These are phyloP conservation scores for Alternaria triticimaculans DNA, from an alignment of 2,329 filamentous ascomycete genomes.

Conservation along the genomic window DNA sequence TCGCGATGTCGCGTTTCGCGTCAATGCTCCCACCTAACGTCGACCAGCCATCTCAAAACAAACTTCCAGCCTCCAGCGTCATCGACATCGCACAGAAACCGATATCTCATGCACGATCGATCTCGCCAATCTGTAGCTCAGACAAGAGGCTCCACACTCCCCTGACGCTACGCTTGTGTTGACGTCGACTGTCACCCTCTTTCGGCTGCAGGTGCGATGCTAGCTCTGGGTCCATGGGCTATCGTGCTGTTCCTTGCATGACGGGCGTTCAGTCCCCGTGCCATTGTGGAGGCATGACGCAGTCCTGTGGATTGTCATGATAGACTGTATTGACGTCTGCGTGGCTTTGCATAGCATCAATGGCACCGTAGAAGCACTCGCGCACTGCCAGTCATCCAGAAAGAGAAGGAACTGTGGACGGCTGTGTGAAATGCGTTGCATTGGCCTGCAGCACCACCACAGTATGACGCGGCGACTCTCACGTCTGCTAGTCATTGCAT, in stretches of 20 bases:
- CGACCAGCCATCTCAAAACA: constrained; percentile 20
- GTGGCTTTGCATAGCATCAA: not conserved
- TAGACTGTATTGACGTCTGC: not conserved
- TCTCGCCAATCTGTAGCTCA: constrained; percentile 29
- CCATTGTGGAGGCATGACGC: constrained; percentile 4
- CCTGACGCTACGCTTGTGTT: constrained; percentile 34
- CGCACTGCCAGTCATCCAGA: not conserved
- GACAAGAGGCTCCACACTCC: constrained; percentile 19
- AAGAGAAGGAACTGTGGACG: not conserved
- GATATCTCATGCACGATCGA: constrained; percentile 26
- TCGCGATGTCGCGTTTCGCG: constrained; percentile 28
- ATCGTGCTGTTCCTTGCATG: not conserved
- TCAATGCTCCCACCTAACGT: constrained; percentile 20
- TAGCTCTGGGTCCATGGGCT: not conserved
- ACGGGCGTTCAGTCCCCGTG: not conserved
- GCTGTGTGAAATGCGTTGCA: too few relatives aligned
- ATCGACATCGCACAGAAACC: constrained; percentile 20
- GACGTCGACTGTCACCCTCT: constrained; percentile 24
- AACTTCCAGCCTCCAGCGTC: constrained; percentile 17
- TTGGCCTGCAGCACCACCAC: not conserved
- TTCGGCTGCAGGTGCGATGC: constrained; percentile 2
- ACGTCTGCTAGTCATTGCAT: constrained; percentile 1
- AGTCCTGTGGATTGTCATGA: not conserved
- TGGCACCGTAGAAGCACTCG: not conserved
- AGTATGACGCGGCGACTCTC: not conserved